phyloP scores from a whole-genome alignment of 331 rosid species.

The Dryas integrifolia region DNA sequence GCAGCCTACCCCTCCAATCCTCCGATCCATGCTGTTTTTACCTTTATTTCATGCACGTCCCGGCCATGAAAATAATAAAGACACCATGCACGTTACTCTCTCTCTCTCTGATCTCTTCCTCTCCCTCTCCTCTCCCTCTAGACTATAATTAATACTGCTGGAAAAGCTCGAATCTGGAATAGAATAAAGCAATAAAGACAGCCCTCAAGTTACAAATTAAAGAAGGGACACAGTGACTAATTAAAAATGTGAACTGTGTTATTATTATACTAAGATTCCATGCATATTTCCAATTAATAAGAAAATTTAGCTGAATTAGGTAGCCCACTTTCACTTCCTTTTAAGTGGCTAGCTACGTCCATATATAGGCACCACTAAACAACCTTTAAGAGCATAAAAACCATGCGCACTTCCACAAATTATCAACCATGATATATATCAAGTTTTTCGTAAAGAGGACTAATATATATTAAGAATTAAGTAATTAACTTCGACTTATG shows the following conservation, averaged over 20 bases:
- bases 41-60: constrained; percentile 79
- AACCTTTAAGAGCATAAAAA: constrained; percentile 2
- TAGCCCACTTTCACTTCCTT: constrained; percentile 23
- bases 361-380: neutral
- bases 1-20: constrained; percentile 28
- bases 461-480: neutral
- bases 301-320: constrained; percentile 28
- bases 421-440: constrained; percentile 2
- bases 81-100: constrained; percentile 67
- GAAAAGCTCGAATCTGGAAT: constrained; percentile 62
- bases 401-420: constrained; percentile 12
- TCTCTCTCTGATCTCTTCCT: constrained; percentile 28
- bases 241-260: constrained; percentile 23
- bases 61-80: constrained; percentile 39
- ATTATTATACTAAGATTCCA: constrained; percentile 25
- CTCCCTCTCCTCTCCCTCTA: constrained; percentile 14
- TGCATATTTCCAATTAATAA: constrained; percentile 15
- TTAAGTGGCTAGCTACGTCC: neutral
- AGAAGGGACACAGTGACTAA: constrained; percentile 29
- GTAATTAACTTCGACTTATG: neutral
- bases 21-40: constrained; percentile 35
- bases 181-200: constrained; percentile 78
- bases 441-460: constrained; percentile 4
- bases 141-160: constrained; percentile 30
- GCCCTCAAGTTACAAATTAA: constrained; percentile 29